Evolutionary conservation across 352 stramenopile species (phyloP), one percentile per base, ranked within the genome.

Genomic region (Phytophthora palmivora): DNA sequence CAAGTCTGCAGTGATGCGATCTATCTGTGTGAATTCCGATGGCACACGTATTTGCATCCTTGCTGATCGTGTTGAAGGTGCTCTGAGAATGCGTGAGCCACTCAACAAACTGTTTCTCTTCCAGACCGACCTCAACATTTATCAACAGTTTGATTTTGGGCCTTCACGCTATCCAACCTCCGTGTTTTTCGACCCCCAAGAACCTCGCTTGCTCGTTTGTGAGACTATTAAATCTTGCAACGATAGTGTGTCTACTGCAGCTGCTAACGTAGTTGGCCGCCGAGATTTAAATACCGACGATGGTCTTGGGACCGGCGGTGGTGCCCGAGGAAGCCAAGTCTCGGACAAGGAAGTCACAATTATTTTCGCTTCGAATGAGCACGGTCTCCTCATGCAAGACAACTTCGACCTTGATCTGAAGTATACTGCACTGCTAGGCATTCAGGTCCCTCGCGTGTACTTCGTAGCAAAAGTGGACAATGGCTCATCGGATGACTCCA

Each of bases 371-470:
- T 97, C 92, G 18, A 89, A 93, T 44, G 91, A 98, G 45, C 83
- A 96, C 46, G 91, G 91, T 5, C 69, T 97, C 15, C 76, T 98
- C 7, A 94, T 97, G 81, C 94, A 98, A 59, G 91, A 98, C 51
- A 88, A 67, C 41, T 97, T 97, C 41, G 82, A 96, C 21, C 64
- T 97, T 8, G 85, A 96, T 16, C 41, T 86, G 12, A 93, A 92
- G 51, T 89, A 91, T 55, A 84, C 75, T 10, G 81, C 84, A 9
- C 65, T 98, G 7, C 67, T 98, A 11, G 93, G 93, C 5, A 85
- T 97, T 38, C 79, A 94, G 47, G 92, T 91, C 15, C 88, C 87
- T 15, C 76, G 82, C 9, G 74, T 96, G 24, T 96, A 92, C 54
- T 82, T 92, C 19, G 66, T 91, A 19, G 80, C 82, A 4, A 76